Evolutionary conservation across 2,329 filamentous ascomycete species (phyloP), one percentile per base, ranked within the genome.

Genomic region (Penicillium freii): DNA sequence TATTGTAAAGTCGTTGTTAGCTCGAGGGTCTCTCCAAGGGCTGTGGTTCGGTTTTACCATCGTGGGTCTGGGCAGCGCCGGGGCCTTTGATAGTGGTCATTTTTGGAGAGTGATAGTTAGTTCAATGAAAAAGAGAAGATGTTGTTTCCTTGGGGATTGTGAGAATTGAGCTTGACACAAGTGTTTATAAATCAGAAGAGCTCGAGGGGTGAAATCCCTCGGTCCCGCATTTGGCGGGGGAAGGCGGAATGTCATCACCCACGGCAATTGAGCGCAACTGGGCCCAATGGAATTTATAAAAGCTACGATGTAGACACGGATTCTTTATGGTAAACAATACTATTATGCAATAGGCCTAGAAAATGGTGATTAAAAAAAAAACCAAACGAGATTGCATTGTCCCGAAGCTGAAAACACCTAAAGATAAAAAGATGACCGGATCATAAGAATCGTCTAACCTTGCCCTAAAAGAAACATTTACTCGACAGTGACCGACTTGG

Each of bases 401-500:
- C 57, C 57, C 59, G 51, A 55, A 63, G 58, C 58, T 60, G 47
- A 63, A 58, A 65, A 62, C 59, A 62, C 63, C 59, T 62, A 66
- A 65, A 61, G 48, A 62, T 65, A 64, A 57, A 53, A 62, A 64
- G 54, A 56, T 56, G 54, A 56, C 54, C 43, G 43, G 49, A 64
- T 66, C 64, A 63, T 66, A 42, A 62, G 54, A 62, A 59, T 66
- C 63, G 60, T 66, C 62, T 66, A 66, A 56, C 19, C 54, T 46
- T 23, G 54, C 42, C 38, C 51, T 38, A 50, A 52, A 51, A 51
- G 51, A 52, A 51, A 49, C 21, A 40, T 63, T 82, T 93, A 99
- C 86, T 99, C 94, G 67, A 99, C 94, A 63, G 94, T 99, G 64
- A 99, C 94, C 63, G 92, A 96, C 87, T 99, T 99, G 77, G 94